Evolutionary conservation across 2,329 filamentous ascomycete genomes (phyloP).

Genomic region (Alternaria viburni): DNA sequence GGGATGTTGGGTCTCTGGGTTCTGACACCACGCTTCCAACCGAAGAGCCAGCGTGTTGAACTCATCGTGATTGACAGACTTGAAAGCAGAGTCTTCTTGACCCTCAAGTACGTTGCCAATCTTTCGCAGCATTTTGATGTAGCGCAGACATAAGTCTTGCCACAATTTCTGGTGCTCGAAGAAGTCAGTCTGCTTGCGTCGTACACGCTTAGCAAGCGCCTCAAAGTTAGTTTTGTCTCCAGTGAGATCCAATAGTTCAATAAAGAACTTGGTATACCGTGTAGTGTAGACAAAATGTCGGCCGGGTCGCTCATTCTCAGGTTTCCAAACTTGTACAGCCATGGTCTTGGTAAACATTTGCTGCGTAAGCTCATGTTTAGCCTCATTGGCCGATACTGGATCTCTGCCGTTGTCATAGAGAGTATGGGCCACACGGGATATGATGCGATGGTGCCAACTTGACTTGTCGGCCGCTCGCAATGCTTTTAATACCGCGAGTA

Average conservation of each 20-base stretch:
- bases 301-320: conserved; percentile 82
- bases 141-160: conserved; percentile 65
- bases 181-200: conserved; percentile 80
- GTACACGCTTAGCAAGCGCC: conserved; percentile 76
- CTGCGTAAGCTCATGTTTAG: conserved; percentile 78
- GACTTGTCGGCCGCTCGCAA: conserved; percentile 79
- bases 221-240: conserved; percentile 79
- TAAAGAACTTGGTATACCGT: conserved; percentile 83
- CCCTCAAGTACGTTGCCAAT: conserved; percentile 64
- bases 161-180: conserved; percentile 68
- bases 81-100: conserved; percentile 70
- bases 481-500: conserved; percentile 66
- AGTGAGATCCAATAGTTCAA: conserved; percentile 74
- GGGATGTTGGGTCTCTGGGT: conserved; percentile 54
- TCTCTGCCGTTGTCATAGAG: conserved; percentile 64
- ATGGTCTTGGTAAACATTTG: conserved; percentile 95
- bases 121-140: conserved; percentile 65
- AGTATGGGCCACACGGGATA: conserved; percentile 72
- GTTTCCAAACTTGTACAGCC: conserved; percentile 94
- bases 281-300: conserved; percentile 92
- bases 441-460: conserved; percentile 94
- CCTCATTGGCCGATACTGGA: conserved; percentile 62
- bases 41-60: conserved; percentile 66
- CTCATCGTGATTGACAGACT: conserved; percentile 68
- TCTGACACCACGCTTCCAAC: conserved; percentile 65